Evolutionary conservation across 192 early-diverging fungal species (phyloP).

Genomic region (Entophlyctis luteolus): DNA sequence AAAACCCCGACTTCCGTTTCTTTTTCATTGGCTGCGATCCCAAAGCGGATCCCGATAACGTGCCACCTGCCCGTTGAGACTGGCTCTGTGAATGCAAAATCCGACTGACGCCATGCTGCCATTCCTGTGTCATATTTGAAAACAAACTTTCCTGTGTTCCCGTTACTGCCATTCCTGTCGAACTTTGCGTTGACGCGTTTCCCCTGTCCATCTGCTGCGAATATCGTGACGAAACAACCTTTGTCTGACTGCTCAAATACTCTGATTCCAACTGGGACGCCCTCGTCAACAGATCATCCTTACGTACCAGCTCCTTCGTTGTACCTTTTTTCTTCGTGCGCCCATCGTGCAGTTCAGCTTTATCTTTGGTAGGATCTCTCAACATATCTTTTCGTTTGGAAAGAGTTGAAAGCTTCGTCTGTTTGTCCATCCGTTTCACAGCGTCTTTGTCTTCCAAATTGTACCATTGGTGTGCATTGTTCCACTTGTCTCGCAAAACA

Average conservation of each 20-base stretch:
- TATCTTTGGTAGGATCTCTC: not conserved
- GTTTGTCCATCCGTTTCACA: not conserved
- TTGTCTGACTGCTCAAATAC: not conserved
- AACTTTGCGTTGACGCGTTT: too few species aligned
- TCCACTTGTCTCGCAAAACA: slow-evolving; percentile 21
- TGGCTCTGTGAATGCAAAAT: too few species aligned
- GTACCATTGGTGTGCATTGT: slow-evolving; percentile 11
- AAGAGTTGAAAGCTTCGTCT: not conserved
- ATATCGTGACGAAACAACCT: not conserved
- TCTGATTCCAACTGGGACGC: not conserved
- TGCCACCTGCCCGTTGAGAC: too few species aligned
- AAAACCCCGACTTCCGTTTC: too few species aligned
- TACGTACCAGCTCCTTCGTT: not conserved
- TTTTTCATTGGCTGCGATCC: too few species aligned
- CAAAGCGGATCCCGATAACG: too few species aligned
- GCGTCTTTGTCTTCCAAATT: slow-evolving; percentile 3
- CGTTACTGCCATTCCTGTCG: too few species aligned
- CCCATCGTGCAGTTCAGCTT: not conserved
- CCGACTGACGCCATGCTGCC: too few species aligned
- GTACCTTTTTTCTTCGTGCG: not conserved
- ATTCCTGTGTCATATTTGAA: too few species aligned
- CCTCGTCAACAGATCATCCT: not conserved
- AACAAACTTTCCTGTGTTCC: too few species aligned
- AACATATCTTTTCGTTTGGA: slow-evolving; percentile 1
- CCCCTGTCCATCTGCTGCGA: too few species aligned